Conservation (phyloP, 164 flowering plant genomes). For the Magnolia changhungtana region DNA sequence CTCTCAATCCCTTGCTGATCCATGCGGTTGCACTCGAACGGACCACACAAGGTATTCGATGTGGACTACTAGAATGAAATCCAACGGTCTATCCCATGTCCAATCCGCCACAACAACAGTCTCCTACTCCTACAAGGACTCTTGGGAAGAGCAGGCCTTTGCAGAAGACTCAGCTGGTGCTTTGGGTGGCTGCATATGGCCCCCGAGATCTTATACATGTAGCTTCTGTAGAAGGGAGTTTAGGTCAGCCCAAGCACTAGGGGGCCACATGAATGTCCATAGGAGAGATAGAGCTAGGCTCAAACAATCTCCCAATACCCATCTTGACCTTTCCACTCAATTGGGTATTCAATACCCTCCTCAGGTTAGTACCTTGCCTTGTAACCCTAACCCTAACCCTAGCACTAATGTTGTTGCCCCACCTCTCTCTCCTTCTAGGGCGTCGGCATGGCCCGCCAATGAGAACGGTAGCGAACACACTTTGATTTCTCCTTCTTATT, state of each 20-base stretch:
- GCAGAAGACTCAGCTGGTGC: constrained; percentile 78
- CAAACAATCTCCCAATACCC: constrained; percentile 44
- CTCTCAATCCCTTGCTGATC: not conserved
- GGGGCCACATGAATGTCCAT: constrained; percentile 92
- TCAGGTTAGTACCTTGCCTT: constrained; percentile 34
- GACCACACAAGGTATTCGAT: constrained; percentile 56
- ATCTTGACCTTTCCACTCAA: constrained; percentile 17
- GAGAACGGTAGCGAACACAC: constrained; percentile 15
- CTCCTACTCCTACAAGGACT: constrained; percentile 28
- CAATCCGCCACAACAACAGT: constrained; percentile 6
- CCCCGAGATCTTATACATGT: constrained; percentile 89
- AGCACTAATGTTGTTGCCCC: constrained; percentile 22
- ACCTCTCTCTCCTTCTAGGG: constrained; percentile 35
- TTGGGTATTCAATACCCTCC: constrained; percentile 30
- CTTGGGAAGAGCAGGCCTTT: constrained; percentile 95
- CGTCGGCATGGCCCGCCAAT: constrained; percentile 27
- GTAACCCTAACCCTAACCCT: constrained; percentile 35
- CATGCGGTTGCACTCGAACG: not conserved
- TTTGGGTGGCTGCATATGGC: constrained; percentile 84
- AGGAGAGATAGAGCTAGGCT: constrained; percentile 81
- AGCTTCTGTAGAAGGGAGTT: constrained; percentile 83
- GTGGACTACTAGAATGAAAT: constrained; percentile 50
- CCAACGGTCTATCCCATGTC: constrained; percentile 24
- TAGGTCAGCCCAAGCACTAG: constrained; percentile 88
- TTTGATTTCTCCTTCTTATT: constrained; percentile 22